Conservation (phyloP, 2,329 filamentous ascomycete genomes). For the Raffaelea deltoideospora region DNA sequence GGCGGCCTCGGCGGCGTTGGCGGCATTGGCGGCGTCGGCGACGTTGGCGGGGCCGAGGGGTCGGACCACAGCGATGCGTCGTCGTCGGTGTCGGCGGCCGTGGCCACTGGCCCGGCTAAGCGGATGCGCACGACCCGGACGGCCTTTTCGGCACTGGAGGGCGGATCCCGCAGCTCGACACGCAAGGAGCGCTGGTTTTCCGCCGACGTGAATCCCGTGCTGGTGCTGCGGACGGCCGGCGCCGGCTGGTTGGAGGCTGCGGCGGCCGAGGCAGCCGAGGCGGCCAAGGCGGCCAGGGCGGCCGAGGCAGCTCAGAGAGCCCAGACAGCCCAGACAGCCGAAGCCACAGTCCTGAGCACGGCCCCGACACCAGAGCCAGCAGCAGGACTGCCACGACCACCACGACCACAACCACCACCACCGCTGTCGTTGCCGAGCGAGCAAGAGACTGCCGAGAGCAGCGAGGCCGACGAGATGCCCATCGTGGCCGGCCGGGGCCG, state of each 20-base stretch:
- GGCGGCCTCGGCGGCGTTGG: slow-evolving; percentile 18
- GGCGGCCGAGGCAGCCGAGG: background rate
- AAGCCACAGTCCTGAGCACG: background rate
- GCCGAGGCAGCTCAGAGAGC: background rate
- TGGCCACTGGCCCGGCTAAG: slow-evolving; percentile 23
- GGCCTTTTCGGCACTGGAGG: slow-evolving; percentile 54
- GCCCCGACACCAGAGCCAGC: background rate
- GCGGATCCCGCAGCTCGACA: slow-evolving; percentile 45
- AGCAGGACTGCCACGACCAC: slow-evolving; percentile 1
- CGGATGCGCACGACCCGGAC: slow-evolving; percentile 51
- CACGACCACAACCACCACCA: background rate
- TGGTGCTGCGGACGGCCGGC: slow-evolving; percentile 41
- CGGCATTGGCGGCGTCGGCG: slow-evolving; percentile 11
- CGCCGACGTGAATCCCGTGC: slow-evolving; percentile 34
- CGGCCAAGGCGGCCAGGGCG: slow-evolving; percentile 1
- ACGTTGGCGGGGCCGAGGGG: background rate
- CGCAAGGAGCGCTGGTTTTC: slow-evolving; percentile 54
- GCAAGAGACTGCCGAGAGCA: too few species aligned
- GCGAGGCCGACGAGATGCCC: too few species aligned
- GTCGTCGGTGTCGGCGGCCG: background rate
- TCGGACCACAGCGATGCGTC: too few species aligned
- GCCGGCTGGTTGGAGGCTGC: slow-evolving; percentile 13
- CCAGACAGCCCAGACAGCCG: background rate
- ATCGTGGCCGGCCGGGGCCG: too few species aligned
- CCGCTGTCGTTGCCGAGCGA: too few species aligned